These are phyloP conservation scores for Graphiopsis chlorocephala DNA, from an alignment of 2,329 filamentous ascomycete species.

Conservation along the genomic window DNA sequence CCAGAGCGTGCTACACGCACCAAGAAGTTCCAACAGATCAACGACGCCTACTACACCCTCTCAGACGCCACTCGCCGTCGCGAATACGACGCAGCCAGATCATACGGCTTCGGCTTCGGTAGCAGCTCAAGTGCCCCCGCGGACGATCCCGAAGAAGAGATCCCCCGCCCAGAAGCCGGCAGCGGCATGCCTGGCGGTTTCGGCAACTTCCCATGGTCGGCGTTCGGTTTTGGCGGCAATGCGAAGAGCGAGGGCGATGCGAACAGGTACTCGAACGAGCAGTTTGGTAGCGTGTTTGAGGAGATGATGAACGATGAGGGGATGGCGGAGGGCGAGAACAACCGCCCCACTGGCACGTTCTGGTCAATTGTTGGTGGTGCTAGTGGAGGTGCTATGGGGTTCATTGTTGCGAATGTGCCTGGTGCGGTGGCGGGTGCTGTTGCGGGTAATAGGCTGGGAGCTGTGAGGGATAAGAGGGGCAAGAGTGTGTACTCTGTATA, in stretches of 20 bases:
- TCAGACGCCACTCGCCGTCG: constrained; percentile 73
- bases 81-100: constrained; percentile 77
- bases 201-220: constrained; percentile 74
- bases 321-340: constrained; percentile 68
- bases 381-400: constrained; percentile 86
- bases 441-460: constrained; percentile 87
- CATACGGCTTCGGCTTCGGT: constrained; percentile 52
- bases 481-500: constrained; percentile 96
- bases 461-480: constrained; percentile 81
- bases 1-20: constrained; percentile 80
- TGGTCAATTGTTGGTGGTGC: constrained; percentile 84
- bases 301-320: constrained; percentile 55
- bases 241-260: constrained; percentile 45
- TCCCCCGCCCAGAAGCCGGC: constrained; percentile 40
- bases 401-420: constrained; percentile 90
- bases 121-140: constrained; percentile 40
- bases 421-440: constrained; percentile 87
- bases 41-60: constrained; percentile 89
- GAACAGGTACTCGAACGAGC: constrained; percentile 61
- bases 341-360: constrained; percentile 66
- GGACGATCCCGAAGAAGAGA: constrained; percentile 49
- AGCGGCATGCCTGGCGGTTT: constrained; percentile 51
- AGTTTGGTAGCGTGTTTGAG: constrained; percentile 71
- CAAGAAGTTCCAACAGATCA: constrained; percentile 84
- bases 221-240: constrained; percentile 57